These are phyloP conservation scores for Agrocybe chaxingu DNA, from an alignment of 768 basidiomycete genomes.

Conservation along the genomic window DNA sequence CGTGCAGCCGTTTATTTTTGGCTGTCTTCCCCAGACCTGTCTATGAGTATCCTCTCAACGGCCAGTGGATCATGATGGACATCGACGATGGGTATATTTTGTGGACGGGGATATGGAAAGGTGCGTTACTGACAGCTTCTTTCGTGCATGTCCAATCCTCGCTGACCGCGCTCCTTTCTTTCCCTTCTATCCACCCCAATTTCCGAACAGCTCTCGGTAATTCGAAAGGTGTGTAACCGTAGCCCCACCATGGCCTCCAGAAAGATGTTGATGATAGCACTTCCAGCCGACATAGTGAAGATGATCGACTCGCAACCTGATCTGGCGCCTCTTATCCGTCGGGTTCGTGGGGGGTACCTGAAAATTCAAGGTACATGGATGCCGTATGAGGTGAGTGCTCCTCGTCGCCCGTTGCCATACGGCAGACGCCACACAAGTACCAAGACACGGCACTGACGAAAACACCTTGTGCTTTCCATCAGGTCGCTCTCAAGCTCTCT, in stretches of 20 bases:
- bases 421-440: conserved; percentile 6
- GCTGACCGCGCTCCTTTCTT: background rate
- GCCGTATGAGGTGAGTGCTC: conserved; percentile 72
- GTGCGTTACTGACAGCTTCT: conserved; percentile 28
- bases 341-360: conserved; percentile 84
- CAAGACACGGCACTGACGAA: conserved; percentile 5
- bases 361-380: conserved; percentile 96
- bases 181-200: conserved; percentile 3
- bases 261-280: conserved; percentile 5
- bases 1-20: conserved; percentile 1
- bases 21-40: conserved; percentile 54
- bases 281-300: conserved; percentile 82
- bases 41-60: conserved; percentile 86
- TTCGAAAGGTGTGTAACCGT: conserved; percentile 63
- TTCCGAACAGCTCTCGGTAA: conserved; percentile 67
- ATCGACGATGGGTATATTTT: conserved; percentile 89
- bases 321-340: conserved; percentile 74
- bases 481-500: conserved; percentile 79
- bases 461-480: conserved; percentile 4
- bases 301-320: conserved; percentile 92
- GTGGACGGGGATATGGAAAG: conserved; percentile 96
- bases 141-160: background rate
- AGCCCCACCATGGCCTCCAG: background rate
- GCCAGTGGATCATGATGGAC: conserved; percentile 96
- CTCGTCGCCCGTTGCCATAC: conserved; percentile 6